phyloP scores from a whole-genome alignment of 768 basidiomycete species.

The Suillus spraguei region DNA sequence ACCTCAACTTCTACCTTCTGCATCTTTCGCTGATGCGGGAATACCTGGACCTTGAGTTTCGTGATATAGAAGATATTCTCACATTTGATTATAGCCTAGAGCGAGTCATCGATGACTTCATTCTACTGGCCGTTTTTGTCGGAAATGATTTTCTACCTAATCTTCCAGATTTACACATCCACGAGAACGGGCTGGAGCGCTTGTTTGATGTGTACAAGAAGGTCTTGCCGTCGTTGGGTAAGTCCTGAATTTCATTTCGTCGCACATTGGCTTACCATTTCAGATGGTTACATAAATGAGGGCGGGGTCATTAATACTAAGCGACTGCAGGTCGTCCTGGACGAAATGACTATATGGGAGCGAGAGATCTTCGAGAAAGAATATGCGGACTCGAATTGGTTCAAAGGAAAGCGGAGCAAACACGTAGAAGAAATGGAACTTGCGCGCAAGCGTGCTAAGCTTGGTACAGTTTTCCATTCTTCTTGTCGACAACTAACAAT shows the following conservation, averaged over 20 bases:
- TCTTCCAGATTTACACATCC: conserved; percentile 95
- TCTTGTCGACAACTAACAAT: not conserved
- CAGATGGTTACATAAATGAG: conserved; percentile 94
- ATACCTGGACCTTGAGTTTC: conserved; percentile 96
- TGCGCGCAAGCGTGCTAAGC: conserved; percentile 55
- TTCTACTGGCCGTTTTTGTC: conserved; percentile 93
- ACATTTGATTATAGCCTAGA: conserved; percentile 89
- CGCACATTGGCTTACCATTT: conserved; percentile 9
- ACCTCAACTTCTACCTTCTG: conserved; percentile 91
- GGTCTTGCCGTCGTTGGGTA: conserved; percentile 76
- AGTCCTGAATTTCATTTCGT: conserved; percentile 19
- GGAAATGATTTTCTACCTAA: conserved; percentile 98
- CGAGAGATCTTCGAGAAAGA: conserved; percentile 91
- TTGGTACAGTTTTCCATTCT: conserved; percentile 51
- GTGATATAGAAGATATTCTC: conserved; percentile 61
- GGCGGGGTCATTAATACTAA: conserved; percentile 78
- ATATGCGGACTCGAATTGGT: conserved; percentile 88
- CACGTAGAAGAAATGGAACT: conserved; percentile 67
- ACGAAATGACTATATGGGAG: conserved; percentile 90
- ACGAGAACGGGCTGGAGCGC: conserved; percentile 92
- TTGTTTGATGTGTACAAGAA: conserved; percentile 97
- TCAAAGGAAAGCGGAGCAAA: conserved; percentile 89
- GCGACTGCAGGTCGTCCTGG: conserved; percentile 82
- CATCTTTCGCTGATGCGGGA: conserved; percentile 95
- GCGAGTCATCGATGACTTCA: conserved; percentile 96